Conservation (phyloP, 495 filamentous ascomycete genomes). For the Melanomma pulvis-pyrius region DNA sequence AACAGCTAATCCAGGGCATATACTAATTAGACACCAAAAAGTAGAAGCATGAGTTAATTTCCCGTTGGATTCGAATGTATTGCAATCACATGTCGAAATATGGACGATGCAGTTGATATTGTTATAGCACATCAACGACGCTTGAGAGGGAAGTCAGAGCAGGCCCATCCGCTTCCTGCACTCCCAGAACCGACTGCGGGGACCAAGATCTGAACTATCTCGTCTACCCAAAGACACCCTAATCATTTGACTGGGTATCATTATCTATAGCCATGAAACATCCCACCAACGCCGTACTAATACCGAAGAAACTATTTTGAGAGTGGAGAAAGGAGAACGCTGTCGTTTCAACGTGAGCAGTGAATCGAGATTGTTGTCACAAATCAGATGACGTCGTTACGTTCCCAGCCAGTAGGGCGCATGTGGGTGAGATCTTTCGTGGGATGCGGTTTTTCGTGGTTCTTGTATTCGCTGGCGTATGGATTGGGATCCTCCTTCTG, state of each 20-base stretch:
- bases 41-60: too few species aligned
- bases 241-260: background rate
- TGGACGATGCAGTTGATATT: too few species aligned
- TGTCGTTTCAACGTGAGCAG: background rate
- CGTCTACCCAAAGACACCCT: background rate
- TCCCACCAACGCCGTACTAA: background rate
- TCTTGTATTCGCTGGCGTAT: conserved; percentile 75
- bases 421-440: conserved; percentile 69
- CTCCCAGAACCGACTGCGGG: too few species aligned
- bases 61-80: too few species aligned
- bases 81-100: too few species aligned
- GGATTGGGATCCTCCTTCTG: conserved; percentile 88
- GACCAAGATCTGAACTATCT: too few species aligned
- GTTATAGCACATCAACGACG: too few species aligned
- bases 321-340: conserved; percentile 14
- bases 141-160: too few species aligned
- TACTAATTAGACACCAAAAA: too few species aligned
- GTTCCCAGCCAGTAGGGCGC: conserved; percentile 76
- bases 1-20: too few species aligned
- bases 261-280: too few species aligned
- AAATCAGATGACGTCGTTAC: conserved; percentile 68
- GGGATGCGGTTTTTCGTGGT: conserved; percentile 64
- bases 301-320: conserved; percentile 1
- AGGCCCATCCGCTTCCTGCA: too few species aligned
- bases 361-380: background rate